These are phyloP conservation scores for Lasiosphaeris hirsuta DNA, from an alignment of 495 filamentous ascomycete species.

Conservation along the genomic window DNA sequence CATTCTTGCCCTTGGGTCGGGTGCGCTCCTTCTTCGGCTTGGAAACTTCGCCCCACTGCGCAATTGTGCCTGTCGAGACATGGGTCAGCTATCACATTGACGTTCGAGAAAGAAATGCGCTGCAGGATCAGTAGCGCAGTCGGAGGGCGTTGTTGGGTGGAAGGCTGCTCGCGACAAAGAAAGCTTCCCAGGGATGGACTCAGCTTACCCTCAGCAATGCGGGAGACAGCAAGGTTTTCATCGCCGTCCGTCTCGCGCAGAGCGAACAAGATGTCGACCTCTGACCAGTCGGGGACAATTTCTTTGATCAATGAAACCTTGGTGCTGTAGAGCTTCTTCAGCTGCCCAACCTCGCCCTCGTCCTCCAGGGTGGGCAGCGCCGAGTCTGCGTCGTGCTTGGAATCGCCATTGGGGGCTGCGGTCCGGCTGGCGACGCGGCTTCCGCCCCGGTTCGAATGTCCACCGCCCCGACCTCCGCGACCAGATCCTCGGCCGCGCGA, in stretches of 20 bases:
- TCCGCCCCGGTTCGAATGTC: slow-evolving; percentile 70
- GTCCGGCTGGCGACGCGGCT: slow-evolving; percentile 52
- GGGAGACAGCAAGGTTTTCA: slow-evolving; percentile 74
- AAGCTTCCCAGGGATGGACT: background rate
- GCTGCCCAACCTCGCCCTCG: slow-evolving; percentile 82
- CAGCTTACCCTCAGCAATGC: slow-evolving; percentile 82
- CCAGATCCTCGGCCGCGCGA: slow-evolving; percentile 44
- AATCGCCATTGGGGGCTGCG: slow-evolving; percentile 40
- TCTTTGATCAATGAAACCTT: slow-evolving; percentile 78
- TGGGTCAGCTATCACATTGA: slow-evolving; percentile 8
- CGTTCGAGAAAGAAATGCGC: background rate
- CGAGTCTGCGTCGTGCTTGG: slow-evolving; percentile 62
- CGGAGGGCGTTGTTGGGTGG: background rate
- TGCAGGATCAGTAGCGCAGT: background rate
- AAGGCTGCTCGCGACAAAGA: slow-evolving; percentile 10
- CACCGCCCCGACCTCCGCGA: slow-evolving; percentile 70
- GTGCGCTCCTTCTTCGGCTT: slow-evolving; percentile 82
- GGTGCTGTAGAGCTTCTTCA: slow-evolving; percentile 80
- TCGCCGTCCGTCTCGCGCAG: slow-evolving; percentile 91
- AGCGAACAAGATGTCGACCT: slow-evolving; percentile 86
- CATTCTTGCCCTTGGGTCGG: slow-evolving; percentile 79
- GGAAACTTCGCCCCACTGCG: slow-evolving; percentile 94
- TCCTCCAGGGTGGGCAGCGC: slow-evolving; percentile 60
- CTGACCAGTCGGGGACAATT: slow-evolving; percentile 88
- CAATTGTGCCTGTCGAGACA: slow-evolving; percentile 64